These are phyloP conservation scores for Suillus fuscotomentosus DNA, from an alignment of 768 basidiomycete genomes.

Conservation along the genomic window DNA sequence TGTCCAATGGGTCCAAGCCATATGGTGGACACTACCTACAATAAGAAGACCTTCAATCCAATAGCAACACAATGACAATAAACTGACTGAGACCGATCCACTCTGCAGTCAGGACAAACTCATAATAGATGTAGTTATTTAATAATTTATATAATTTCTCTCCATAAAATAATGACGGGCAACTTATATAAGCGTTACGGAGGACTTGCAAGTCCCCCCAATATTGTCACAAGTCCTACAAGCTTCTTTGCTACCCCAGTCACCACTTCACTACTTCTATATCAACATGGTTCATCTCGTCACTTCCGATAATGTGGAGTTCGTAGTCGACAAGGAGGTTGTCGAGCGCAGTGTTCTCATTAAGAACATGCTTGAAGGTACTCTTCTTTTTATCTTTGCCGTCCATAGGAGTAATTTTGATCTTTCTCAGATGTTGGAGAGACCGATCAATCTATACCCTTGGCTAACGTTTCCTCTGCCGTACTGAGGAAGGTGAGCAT, in stretches of 20 bases:
- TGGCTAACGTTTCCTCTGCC: conserved; percentile 91
- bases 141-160: background rate
- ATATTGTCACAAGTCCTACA: background rate
- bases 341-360: conserved; percentile 95
- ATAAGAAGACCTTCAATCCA: background rate
- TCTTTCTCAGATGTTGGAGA: conserved; percentile 80
- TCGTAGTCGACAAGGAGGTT: conserved; percentile 90
- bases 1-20: background rate
- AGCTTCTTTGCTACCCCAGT: background rate
- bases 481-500: conserved; percentile 83
- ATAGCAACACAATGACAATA: background rate
- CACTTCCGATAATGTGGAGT: conserved; percentile 95
- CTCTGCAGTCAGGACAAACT: background rate
- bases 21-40: background rate
- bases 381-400: conserved; percentile 6
- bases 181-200: background rate
- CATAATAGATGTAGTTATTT: background rate
- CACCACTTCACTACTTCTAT: background rate
- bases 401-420: conserved; percentile 2
- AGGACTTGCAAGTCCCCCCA: background rate
- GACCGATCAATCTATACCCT: conserved; percentile 89
- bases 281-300: conserved; percentile 76
- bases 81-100: background rate
- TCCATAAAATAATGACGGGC: background rate
- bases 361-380: conserved; percentile 99